phyloP scores from a whole-genome alignment of 768 basidiomycete genomes.

The Mycena filopes region DNA sequence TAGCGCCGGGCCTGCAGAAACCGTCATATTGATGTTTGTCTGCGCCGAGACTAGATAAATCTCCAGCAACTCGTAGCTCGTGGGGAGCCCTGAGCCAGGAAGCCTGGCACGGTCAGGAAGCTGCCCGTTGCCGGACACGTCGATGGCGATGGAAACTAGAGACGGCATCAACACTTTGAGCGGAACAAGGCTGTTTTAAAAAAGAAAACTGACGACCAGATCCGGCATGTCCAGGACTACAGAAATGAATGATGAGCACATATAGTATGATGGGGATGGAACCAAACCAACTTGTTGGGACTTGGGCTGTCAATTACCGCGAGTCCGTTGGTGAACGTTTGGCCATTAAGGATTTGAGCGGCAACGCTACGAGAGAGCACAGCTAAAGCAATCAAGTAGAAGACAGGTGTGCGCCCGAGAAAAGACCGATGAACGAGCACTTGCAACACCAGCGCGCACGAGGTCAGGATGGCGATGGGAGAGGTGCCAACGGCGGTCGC shows the following conservation, averaged over 20 bases:
- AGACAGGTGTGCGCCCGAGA: not conserved
- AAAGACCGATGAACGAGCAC: not conserved
- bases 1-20: slow-evolving; percentile 42
- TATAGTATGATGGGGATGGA: too few relatives aligned
- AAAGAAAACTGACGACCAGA: slow-evolving; percentile 1
- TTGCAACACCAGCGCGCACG: not conserved
- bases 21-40: slow-evolving; percentile 45
- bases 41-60: slow-evolving; percentile 53
- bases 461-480: not conserved
- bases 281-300: slow-evolving; percentile 8
- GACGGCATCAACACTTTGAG: not conserved
- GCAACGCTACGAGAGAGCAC: not conserved
- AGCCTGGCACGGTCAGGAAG: slow-evolving; percentile 46
- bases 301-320: slow-evolving; percentile 16
- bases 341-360: slow-evolving; percentile 7
- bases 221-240: slow-evolving; percentile 25
- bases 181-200: not conserved
- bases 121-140: slow-evolving; percentile 58
- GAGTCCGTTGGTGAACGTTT: slow-evolving; percentile 17
- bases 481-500: not conserved
- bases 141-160: slow-evolving; percentile 19
- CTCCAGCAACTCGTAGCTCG: slow-evolving; percentile 50
- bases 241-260: not conserved
- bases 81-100: slow-evolving; percentile 47
- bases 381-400: slow-evolving; percentile 4